phyloP scores from a whole-genome alignment of 2,329 filamentous ascomycete genomes.

The Cryphonectria carpinicola region DNA sequence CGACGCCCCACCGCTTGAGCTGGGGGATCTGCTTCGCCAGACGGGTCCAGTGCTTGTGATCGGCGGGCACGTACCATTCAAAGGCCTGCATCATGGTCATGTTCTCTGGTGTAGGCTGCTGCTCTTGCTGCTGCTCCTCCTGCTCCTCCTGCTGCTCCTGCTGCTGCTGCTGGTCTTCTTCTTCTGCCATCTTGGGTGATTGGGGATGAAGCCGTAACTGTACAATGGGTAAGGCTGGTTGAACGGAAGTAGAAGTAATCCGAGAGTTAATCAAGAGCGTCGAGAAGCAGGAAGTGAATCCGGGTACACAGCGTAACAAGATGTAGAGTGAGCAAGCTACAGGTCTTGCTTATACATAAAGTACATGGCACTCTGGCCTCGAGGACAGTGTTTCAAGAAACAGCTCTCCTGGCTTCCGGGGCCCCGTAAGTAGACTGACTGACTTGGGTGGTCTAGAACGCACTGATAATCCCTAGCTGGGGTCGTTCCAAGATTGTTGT shows the following conservation, averaged over 20 bases:
- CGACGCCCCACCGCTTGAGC: conserved; percentile 65
- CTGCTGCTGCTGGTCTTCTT: background rate
- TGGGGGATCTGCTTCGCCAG: conserved; percentile 58
- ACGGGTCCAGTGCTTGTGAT: conserved; percentile 66
- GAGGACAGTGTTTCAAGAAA: background rate
- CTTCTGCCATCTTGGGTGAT: conserved; percentile 32
- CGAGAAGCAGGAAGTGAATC: background rate
- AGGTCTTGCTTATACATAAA: background rate
- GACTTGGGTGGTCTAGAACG: background rate
- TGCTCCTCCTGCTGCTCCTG: background rate
- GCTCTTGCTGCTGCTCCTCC: background rate
- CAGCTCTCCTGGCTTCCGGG: background rate
- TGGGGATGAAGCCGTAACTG: background rate
- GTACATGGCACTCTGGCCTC: background rate
- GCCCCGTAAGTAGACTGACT: background rate
- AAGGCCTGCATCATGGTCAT: conserved; percentile 70
- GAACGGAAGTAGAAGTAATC: no score
- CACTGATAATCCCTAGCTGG: background rate
- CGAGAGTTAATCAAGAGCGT: background rate
- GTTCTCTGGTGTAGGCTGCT: conserved; percentile 45
- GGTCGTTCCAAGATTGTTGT: conserved; percentile 3
- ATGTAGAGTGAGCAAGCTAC: background rate
- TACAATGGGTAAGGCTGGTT: background rate
- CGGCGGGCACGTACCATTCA: conserved; percentile 73
- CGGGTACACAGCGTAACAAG: no score